Percentiles rank a stretch among this genome's conserved stretches.
phyloP scores from a whole-genome alignment of 192 early-diverging fungal species.

The Coemansia javaensis region DNA sequence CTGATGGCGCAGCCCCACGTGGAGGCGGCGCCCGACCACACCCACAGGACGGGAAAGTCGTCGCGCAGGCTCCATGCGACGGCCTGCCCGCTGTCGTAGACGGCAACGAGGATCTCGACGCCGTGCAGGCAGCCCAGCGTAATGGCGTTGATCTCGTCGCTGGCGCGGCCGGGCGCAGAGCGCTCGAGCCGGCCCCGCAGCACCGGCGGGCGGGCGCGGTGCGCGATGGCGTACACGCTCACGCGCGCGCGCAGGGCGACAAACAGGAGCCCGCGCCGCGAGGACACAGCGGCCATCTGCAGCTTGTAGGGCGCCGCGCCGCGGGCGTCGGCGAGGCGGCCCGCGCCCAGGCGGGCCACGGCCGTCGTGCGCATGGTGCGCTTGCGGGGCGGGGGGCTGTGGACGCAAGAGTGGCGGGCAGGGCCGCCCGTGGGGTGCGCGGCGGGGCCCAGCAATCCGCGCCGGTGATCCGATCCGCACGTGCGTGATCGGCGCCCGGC shows the following conservation, averaged over 20 bases:
- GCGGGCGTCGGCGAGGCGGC: constrained; percentile 13
- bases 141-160: constrained; percentile 26
- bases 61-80: constrained; percentile 14
- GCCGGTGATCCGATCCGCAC: too few relatives aligned
- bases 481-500: too few relatives aligned
- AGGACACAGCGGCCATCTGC: constrained; percentile 33
- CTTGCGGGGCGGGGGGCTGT: too few relatives aligned
- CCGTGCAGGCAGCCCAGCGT: constrained; percentile 5
- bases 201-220: constrained; percentile 17
- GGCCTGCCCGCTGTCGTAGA: constrained; percentile 34
- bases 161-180: background rate
- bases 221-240: constrained; percentile 11
- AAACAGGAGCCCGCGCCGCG: constrained; percentile 10
- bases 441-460: too few relatives aligned
- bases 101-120: constrained; percentile 21
- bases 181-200: constrained; percentile 5
- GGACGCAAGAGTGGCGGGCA: too few relatives aligned
- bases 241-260: constrained; percentile 16
- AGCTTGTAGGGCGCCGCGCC: constrained; percentile 17
- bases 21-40: constrained; percentile 10
- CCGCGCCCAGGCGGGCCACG: constrained; percentile 16
- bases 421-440: too few relatives aligned
- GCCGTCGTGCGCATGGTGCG: too few relatives aligned
- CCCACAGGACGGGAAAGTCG: constrained; percentile 23
- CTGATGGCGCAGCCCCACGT: constrained; percentile 42